phyloP scores from a whole-genome alignment of 768 basidiomycete genomes.

The Russula ochroleuca region DNA sequence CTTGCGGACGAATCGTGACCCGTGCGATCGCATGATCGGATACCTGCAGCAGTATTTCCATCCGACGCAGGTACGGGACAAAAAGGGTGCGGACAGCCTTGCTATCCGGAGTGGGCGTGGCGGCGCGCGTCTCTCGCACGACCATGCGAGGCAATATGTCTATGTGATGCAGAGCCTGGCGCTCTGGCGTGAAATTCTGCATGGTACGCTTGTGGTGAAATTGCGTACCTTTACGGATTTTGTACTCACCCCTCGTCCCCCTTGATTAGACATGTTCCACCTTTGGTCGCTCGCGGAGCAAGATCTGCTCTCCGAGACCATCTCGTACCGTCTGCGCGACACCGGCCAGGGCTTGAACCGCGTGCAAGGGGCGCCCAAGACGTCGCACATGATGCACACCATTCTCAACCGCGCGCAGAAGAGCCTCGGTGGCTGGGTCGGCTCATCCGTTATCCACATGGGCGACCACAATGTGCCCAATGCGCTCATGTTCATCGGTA shows the following conservation, averaged over 20 bases:
- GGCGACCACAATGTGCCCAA: conserved; percentile 83
- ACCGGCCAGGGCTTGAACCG: conserved; percentile 91
- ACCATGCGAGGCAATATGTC: conserved; percentile 79
- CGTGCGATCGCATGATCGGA: conserved; percentile 78
- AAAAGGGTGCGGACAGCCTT: conserved; percentile 50
- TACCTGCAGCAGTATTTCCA: conserved; percentile 77
- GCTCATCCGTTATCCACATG: conserved; percentile 86
- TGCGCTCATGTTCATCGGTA: conserved; percentile 80
- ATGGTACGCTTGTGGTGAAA: conserved; percentile 46
- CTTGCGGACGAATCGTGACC: conserved; percentile 79
- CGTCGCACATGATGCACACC: conserved; percentile 84
- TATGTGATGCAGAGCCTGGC: conserved; percentile 85
- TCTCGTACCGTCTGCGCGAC: conserved; percentile 76
- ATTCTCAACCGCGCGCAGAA: conserved; percentile 81
- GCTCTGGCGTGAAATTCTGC: conserved; percentile 80
- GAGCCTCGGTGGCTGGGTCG: conserved; percentile 79
- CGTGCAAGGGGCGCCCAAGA: conserved; percentile 82
- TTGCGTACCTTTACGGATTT: neutral
- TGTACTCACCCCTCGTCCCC: too few relatives aligned
- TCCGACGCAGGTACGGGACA: conserved; percentile 60
- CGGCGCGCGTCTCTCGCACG: conserved; percentile 78
- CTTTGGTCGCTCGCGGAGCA: conserved; percentile 79
- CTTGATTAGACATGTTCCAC: conserved; percentile 78
- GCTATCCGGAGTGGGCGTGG: conserved; percentile 78
- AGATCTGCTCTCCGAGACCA: conserved; percentile 71